These are phyloP conservation scores for Plenodomus tracheiphilus DNA, from an alignment of 2,329 filamentous ascomycete species.

Conservation along the genomic window DNA sequence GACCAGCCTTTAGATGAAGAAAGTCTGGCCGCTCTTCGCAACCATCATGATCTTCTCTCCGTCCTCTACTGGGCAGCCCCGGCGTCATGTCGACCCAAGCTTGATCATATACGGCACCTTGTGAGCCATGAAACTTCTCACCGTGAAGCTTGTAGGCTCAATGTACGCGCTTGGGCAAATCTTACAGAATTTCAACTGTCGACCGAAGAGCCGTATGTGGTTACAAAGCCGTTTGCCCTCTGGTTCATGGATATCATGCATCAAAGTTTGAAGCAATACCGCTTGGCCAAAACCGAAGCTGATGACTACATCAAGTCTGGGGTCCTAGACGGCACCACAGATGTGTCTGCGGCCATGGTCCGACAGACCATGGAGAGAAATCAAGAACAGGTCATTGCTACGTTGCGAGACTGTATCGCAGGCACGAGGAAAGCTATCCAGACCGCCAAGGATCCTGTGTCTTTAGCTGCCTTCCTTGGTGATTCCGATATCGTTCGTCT, in stretches of 20 bases:
- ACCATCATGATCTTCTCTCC: slow-evolving; percentile 64
- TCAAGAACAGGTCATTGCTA: slow-evolving; percentile 60
- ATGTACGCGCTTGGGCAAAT: slow-evolving; percentile 61
- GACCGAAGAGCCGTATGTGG: slow-evolving; percentile 51
- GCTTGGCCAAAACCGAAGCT: slow-evolving; percentile 59
- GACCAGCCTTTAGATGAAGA: slow-evolving; percentile 57
- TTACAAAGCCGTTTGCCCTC: slow-evolving; percentile 53
- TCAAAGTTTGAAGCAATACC: slow-evolving; percentile 59
- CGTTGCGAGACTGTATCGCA: slow-evolving; percentile 56
- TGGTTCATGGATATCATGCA: slow-evolving; percentile 60
- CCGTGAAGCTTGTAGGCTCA: slow-evolving; percentile 62
- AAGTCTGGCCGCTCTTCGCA: slow-evolving; percentile 61
- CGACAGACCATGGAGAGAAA: slow-evolving; percentile 59
- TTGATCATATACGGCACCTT: slow-evolving; percentile 57
- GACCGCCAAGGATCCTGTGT: slow-evolving; percentile 45
- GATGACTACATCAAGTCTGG: slow-evolving; percentile 55
- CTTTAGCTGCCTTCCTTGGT: slow-evolving; percentile 49
- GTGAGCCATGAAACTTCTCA: slow-evolving; percentile 62
- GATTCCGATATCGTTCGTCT: slow-evolving; percentile 51
- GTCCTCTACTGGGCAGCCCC: slow-evolving; percentile 63
- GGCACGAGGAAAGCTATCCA: slow-evolving; percentile 55
- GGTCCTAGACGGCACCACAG: slow-evolving; percentile 38
- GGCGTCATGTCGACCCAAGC: slow-evolving; percentile 55
- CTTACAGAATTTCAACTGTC: slow-evolving; percentile 61
- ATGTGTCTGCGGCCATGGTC: slow-evolving; percentile 53